Percentiles rank a stretch among this genome's conserved stretches.
phyloP scores from a whole-genome alignment of 352 stramenopile species.

The Phytophthora europaea region DNA sequence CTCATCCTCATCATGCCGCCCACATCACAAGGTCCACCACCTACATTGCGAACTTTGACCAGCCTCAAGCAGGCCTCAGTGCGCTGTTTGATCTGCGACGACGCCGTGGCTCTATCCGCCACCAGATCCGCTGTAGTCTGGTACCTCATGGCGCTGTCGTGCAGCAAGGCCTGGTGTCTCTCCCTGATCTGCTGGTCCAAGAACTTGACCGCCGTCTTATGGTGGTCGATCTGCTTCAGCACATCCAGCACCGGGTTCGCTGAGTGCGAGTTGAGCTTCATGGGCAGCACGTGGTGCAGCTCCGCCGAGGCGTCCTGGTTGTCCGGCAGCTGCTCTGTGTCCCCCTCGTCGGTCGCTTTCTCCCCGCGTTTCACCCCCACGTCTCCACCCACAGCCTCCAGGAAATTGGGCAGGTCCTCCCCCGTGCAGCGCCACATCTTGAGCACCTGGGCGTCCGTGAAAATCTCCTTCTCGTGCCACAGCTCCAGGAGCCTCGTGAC shows the following conservation, averaged over 20 bases:
- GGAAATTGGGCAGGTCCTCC: constrained; percentile 71
- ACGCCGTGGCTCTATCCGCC: constrained; percentile 56
- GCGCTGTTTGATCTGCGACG: constrained; percentile 59
- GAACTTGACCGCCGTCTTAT: constrained; percentile 73
- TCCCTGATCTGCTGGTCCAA: constrained; percentile 68
- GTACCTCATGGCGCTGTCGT: constrained; percentile 61
- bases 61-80: constrained; percentile 76
- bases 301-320: constrained; percentile 37
- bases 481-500: constrained; percentile 78
- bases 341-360: constrained; percentile 3
- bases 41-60: constrained; percentile 82
- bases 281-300: constrained; percentile 63
- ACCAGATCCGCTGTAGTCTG: constrained; percentile 63
- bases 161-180: constrained; percentile 67
- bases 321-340: constrained; percentile 41
- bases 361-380: constrained; percentile 11
- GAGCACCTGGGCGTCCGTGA: constrained; percentile 62
- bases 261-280: constrained; percentile 83
- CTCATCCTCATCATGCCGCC: too few relatives aligned
- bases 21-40: constrained; percentile 18
- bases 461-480: constrained; percentile 83
- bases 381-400: constrained; percentile 37
- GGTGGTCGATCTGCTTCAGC: constrained; percentile 86
- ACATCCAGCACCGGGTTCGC: constrained; percentile 79
- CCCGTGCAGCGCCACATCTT: constrained; percentile 84